Conservation (phyloP, 257 asterid genomes). For the Voacanga thouarsii region DNA sequence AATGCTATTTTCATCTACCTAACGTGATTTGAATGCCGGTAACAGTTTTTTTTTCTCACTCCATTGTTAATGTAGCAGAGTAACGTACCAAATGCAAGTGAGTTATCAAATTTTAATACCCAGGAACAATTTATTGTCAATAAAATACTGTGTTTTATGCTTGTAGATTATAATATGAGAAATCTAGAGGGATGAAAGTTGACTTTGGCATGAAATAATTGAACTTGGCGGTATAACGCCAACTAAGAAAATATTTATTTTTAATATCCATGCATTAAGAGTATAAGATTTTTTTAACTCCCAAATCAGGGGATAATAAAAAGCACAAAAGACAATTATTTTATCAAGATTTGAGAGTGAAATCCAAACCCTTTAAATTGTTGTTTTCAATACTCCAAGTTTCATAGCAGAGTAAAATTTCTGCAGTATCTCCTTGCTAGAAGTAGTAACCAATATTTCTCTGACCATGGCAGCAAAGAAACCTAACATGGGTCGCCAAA, state of each 20-base stretch:
- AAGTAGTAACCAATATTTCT: neutral
- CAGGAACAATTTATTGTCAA: neutral
- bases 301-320: constrained; percentile 46
- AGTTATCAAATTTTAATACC: neutral
- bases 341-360: constrained; percentile 17
- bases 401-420: neutral
- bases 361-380: constrained; percentile 33
- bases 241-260: constrained; percentile 25
- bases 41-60: too few relatives aligned
- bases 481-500: constrained; percentile 67
- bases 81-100: constrained; percentile 11
- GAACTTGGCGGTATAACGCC: constrained; percentile 18
- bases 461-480: constrained; percentile 47
- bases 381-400: neutral
- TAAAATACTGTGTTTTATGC: neutral
- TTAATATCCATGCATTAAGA: constrained; percentile 29
- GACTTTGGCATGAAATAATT: constrained; percentile 22
- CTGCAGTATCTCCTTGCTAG: neutral
- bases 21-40: too few relatives aligned
- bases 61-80: neutral
- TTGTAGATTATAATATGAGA: neutral
- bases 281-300: constrained; percentile 43
- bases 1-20: too few relatives aligned
- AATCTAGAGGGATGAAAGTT: constrained; percentile 1
- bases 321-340: constrained; percentile 6